Conservation (phyloP, 148 eudicot species). For the Camellia lanceoleosa region DNA sequence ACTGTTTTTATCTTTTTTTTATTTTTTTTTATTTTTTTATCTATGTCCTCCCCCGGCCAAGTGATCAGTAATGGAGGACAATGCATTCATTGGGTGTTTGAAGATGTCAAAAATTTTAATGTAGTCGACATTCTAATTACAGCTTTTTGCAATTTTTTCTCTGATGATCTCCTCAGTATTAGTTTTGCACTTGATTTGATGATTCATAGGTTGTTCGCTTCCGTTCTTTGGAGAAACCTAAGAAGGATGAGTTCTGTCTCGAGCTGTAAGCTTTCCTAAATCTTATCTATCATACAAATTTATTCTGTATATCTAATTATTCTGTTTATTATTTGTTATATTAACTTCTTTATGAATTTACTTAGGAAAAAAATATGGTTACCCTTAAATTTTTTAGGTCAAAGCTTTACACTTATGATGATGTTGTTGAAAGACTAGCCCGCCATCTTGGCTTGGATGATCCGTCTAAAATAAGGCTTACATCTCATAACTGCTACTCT, state of each 20-base stretch:
- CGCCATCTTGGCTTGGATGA: constrained; percentile 27
- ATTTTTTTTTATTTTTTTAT: too few relatives aligned
- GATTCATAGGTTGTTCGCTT: constrained; percentile 26
- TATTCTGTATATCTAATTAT: not conserved
- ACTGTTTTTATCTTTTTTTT: too few relatives aligned
- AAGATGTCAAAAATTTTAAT: not conserved
- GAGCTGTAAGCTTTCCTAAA: constrained; percentile 23
- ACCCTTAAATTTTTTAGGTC: constrained; percentile 21
- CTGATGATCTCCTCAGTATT: not conserved
- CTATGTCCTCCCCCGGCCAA: too few relatives aligned
- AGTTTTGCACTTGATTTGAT: not conserved
- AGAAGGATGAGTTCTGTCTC: constrained; percentile 31
- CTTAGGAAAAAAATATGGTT: not conserved
- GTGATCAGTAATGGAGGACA: not conserved
- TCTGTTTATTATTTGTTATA: not conserved
- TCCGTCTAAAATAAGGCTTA: constrained; percentile 30
- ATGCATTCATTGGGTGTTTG: not conserved
- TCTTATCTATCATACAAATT: not conserved
- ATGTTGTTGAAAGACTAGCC: constrained; percentile 32
- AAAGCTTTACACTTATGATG: constrained; percentile 27
- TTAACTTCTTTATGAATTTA: not conserved
- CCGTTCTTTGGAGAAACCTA: constrained; percentile 31
- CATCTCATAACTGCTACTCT: constrained; percentile 28
- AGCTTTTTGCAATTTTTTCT: not conserved
- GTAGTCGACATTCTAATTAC: not conserved